Evolutionary conservation across 345 rosid genomes (phyloP).

Genomic region (Populus tremula): DNA sequence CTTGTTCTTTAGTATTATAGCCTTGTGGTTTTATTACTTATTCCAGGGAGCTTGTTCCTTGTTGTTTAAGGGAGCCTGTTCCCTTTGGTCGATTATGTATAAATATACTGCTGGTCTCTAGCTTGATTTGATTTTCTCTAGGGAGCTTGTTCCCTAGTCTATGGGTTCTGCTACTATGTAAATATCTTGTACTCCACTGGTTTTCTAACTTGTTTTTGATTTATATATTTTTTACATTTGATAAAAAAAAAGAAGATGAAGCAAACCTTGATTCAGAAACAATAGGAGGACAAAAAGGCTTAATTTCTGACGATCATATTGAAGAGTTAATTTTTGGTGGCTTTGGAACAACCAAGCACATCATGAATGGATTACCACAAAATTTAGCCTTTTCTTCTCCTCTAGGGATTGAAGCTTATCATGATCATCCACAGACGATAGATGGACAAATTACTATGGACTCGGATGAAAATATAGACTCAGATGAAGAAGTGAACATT

Average conservation of each 20-base stretch:
- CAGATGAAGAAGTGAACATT: conserved; percentile 66
- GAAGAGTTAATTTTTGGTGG: conserved; percentile 27
- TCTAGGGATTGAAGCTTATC: conserved; percentile 30
- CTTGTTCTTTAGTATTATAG: no score
- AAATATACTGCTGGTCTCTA: no score
- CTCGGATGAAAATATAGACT: conserved; percentile 53
- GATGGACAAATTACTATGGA: conserved; percentile 85
- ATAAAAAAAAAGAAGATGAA: background rate
- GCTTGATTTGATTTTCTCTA: no score
- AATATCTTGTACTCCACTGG: no score
- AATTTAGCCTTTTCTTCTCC: conserved; percentile 1
- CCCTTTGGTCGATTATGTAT: no score
- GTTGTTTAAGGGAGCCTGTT: no score
- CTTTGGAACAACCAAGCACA: conserved; percentile 20
- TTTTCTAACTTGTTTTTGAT: no score
- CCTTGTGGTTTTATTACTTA: no score
- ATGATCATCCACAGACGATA: conserved; percentile 51
- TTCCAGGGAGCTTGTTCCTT: no score
- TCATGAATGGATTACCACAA: conserved; percentile 10
- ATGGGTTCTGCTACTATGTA: no score
- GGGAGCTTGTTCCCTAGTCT: no score
- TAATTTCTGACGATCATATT: conserved; percentile 32
- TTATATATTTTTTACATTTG: no score
- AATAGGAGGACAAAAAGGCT: conserved; percentile 6
- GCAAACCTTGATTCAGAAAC: conserved; percentile 12